Conservation (phyloP, 352 stramenopile species). For the Phytophthora pluvialis region DNA sequence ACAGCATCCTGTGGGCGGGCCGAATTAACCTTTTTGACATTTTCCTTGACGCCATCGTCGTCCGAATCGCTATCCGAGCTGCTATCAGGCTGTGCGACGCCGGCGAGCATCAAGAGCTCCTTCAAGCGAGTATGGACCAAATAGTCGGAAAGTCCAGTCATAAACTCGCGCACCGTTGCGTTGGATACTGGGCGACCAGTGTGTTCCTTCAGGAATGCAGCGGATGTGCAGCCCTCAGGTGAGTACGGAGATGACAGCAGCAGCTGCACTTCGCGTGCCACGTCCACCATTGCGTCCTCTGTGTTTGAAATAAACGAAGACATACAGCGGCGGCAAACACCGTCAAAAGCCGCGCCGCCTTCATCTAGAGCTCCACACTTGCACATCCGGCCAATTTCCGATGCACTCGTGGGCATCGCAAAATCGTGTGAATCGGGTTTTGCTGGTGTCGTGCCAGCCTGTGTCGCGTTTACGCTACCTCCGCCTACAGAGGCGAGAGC, state of each 20-base stretch:
- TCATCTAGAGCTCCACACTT: slow-evolving; percentile 53
- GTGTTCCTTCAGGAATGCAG: slow-evolving; percentile 78
- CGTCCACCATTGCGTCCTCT: slow-evolving; percentile 74
- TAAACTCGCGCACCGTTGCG: slow-evolving; percentile 71
- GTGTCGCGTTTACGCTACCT: slow-evolving; percentile 26
- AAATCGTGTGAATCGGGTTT: slow-evolving; percentile 35
- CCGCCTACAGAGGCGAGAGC: slow-evolving; percentile 69
- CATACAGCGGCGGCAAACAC: slow-evolving; percentile 69
- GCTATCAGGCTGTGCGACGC: slow-evolving; percentile 38
- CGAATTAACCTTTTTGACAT: slow-evolving; percentile 5
- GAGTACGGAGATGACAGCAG: slow-evolving; percentile 87
- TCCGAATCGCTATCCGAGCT: slow-evolving; percentile 45
- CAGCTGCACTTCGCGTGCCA: slow-evolving; percentile 81
- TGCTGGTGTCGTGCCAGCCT: slow-evolving; percentile 19
- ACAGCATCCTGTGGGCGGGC: slow-evolving; percentile 23
- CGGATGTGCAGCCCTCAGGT: slow-evolving; percentile 77
- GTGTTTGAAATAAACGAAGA: slow-evolving; percentile 85
- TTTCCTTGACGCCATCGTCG: slow-evolving; percentile 34
- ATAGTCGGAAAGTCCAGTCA: slow-evolving; percentile 80
- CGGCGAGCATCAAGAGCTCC: slow-evolving; percentile 67
- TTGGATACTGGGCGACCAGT: slow-evolving; percentile 53
- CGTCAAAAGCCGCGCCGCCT: slow-evolving; percentile 41
- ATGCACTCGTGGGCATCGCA: slow-evolving; percentile 35
- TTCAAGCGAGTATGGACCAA: slow-evolving; percentile 86
- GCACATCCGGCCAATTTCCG: slow-evolving; percentile 60